Evolutionary conservation across 768 basidiomycete species (phyloP).

Genomic region (Russula brevipes): DNA sequence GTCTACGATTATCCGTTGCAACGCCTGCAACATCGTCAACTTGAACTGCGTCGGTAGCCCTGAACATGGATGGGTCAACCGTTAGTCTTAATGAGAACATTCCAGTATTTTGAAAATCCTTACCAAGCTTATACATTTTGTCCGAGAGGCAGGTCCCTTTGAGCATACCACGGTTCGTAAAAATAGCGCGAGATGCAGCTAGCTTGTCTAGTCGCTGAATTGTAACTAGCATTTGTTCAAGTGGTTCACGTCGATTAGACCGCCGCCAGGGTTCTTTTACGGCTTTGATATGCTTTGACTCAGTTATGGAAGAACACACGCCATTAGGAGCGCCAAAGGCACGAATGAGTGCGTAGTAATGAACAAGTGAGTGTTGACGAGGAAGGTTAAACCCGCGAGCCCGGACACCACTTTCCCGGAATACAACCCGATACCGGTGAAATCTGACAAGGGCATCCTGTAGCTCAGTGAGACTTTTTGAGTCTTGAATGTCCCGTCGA

Average conservation of each 20-base stretch:
- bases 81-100: background rate
- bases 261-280: background rate
- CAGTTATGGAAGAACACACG: background rate
- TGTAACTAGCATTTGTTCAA: background rate
- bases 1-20: no score
- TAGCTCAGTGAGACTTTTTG: constrained; percentile 1
- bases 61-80: background rate
- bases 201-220: background rate
- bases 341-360: background rate
- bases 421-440: background rate
- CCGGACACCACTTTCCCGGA: background rate
- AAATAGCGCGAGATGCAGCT: background rate
- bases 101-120: no score
- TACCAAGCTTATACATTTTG: no score
- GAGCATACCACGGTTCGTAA: background rate
- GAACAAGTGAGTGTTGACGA: background rate
- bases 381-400: background rate
- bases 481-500: constrained; percentile 5
- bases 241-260: background rate
- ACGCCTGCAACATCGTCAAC: no score
- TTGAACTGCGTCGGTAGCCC: no score
- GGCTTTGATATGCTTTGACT: background rate
- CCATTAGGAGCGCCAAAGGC: background rate
- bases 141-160: background rate
- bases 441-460: constrained; percentile 13